These are phyloP conservation scores for Neonectria hederae DNA, from an alignment of 2,329 filamentous ascomycete species.

Conservation along the genomic window DNA sequence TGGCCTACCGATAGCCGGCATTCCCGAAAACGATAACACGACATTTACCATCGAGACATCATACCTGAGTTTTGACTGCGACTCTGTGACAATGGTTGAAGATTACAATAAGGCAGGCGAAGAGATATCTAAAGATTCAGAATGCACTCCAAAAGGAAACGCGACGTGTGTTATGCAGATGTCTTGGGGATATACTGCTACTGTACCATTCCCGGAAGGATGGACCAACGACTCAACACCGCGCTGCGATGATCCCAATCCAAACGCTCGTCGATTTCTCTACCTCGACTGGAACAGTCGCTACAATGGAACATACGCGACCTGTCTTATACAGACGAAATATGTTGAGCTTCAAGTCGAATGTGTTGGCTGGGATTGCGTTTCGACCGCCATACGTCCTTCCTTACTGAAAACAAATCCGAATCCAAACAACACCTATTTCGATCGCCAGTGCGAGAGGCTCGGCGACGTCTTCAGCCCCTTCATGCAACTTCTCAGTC, in stretches of 20 bases:
- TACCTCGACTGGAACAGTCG: neutral
- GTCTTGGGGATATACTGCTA: neutral
- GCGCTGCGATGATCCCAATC: neutral
- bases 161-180: neutral
- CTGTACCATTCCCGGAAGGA: neutral
- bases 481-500: neutral
- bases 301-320: neutral
- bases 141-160: neutral
- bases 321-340: neutral
- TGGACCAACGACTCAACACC: neutral
- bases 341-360: slow-evolving; percentile 11
- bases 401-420: neutral
- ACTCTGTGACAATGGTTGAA: neutral
- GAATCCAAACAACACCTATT: slow-evolving; percentile 10
- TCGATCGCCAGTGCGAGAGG: neutral
- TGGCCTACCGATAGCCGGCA: slow-evolving; percentile 1
- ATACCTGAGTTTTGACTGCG: slow-evolving; percentile 10
- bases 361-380: slow-evolving; percentile 14
- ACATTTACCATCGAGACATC: slow-evolving; percentile 15
- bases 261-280: neutral
- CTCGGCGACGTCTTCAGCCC: neutral
- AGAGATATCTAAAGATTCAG: too few relatives aligned
- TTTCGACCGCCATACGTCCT: slow-evolving; percentile 1
- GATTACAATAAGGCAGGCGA: neutral
- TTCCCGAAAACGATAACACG: neutral